Conservation (phyloP, 1,139 yeast species). For the Williopsis jadinii region DNA sequence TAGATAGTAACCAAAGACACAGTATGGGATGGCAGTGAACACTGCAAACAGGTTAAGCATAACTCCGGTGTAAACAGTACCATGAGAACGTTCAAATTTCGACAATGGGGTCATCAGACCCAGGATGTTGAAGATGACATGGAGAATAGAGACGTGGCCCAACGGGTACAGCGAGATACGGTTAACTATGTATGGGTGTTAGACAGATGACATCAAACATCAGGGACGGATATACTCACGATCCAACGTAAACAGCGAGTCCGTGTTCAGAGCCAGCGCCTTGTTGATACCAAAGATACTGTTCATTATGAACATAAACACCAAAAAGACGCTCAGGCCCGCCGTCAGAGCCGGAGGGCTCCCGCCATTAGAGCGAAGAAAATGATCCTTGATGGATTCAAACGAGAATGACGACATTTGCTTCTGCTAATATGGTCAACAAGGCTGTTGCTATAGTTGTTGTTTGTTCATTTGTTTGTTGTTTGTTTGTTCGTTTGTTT, state of each 20-base stretch:
- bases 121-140: slow-evolving; percentile 56
- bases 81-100: slow-evolving; percentile 66
- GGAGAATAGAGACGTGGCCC: slow-evolving; percentile 56
- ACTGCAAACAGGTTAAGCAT: slow-evolving; percentile 70
- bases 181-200: slow-evolving; percentile 28
- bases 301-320: slow-evolving; percentile 33
- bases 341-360: slow-evolving; percentile 60
- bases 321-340: slow-evolving; percentile 53
- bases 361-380: slow-evolving; percentile 23
- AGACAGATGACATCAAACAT: not conserved
- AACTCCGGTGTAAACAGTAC: slow-evolving; percentile 84
- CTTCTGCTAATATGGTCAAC: not conserved
- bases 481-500: not conserved
- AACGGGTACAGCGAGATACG: slow-evolving; percentile 71
- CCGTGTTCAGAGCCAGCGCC: slow-evolving; percentile 42
- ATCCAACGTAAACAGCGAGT: slow-evolving; percentile 49
- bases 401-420: not conserved
- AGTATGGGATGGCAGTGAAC: slow-evolving; percentile 61
- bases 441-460: not conserved
- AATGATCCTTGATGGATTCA: slow-evolving; percentile 2
- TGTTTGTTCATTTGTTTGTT: too few relatives aligned
- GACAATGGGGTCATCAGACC: slow-evolving; percentile 57
- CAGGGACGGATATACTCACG: slow-evolving; percentile 1
- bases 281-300: slow-evolving; percentile 27
- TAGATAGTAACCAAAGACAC: slow-evolving; percentile 46